These are phyloP conservation scores for Nephelium lappaceum DNA, from an alignment of 345 rosid genomes.

Conservation along the genomic window DNA sequence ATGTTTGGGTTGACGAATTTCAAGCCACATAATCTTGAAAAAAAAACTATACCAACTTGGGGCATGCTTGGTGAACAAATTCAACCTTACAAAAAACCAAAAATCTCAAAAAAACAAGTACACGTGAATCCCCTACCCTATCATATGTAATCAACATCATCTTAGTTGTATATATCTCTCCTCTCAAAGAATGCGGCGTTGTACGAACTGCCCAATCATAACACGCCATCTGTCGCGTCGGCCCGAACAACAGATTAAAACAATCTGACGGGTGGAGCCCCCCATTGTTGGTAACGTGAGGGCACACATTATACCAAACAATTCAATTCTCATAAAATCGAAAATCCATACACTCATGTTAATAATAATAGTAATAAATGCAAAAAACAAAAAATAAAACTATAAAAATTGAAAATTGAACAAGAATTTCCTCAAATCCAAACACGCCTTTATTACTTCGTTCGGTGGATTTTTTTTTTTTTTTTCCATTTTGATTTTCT, in stretches of 20 bases:
- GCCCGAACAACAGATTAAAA: background rate
- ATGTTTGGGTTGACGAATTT: background rate
- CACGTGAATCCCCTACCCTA: slow-evolving; percentile 19
- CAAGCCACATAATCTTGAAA: background rate
- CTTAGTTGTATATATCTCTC: background rate
- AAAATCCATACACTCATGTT: slow-evolving; percentile 16
- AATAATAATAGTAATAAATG: background rate
- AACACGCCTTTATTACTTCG: slow-evolving; percentile 40
- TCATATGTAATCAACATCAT: background rate
- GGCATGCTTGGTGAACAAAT: slow-evolving; percentile 1
- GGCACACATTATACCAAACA: slow-evolving; percentile 9
- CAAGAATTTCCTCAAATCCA: slow-evolving; percentile 36
- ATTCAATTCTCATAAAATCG: slow-evolving; percentile 2
- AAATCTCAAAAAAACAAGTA: slow-evolving; percentile 26
- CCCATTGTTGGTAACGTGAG: background rate
- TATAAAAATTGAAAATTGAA: background rate
- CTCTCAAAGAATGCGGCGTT: background rate
- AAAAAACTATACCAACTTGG: background rate
- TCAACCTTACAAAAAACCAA: background rate
- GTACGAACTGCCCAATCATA: background rate
- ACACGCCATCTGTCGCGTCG: background rate
- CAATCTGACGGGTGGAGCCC: slow-evolving; percentile 5
- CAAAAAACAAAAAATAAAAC: background rate
- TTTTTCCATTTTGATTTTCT: slow-evolving; percentile 35
- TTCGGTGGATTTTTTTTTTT: slow-evolving; percentile 29